Conservation (phyloP, 2,329 filamentous ascomycete species). For the Daldinia sp. region DNA sequence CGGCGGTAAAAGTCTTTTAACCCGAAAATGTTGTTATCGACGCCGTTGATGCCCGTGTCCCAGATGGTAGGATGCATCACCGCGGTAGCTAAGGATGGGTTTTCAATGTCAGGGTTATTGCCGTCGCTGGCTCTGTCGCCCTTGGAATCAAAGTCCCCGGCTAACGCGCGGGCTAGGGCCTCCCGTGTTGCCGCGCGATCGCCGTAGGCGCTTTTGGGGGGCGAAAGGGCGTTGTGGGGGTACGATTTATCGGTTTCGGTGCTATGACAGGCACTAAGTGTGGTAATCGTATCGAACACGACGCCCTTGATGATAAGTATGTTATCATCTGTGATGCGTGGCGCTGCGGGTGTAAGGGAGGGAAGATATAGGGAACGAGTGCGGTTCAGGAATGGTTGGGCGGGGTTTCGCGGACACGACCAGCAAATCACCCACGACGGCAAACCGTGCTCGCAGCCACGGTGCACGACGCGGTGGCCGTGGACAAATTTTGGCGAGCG, state of each 20-base stretch:
- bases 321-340: background rate
- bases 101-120: background rate
- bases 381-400: conserved; percentile 8
- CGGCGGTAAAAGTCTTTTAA: conserved; percentile 23
- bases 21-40: conserved; percentile 19
- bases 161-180: background rate
- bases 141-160: background rate
- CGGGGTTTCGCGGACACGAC: conserved; percentile 21
- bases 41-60: conserved; percentile 6
- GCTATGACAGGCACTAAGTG: conserved; percentile 17
- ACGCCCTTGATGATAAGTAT: conserved; percentile 8
- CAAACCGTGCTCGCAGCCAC: conserved; percentile 14
- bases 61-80: conserved; percentile 3
- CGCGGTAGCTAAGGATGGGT: background rate
- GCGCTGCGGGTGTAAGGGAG: background rate
- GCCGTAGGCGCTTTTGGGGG: conserved; percentile 15
- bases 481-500: conserved; percentile 9
- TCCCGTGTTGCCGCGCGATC: background rate
- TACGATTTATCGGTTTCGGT: conserved; percentile 16
- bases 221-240: background rate
- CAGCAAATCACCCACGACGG: conserved; percentile 26
- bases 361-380: background rate
- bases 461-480: conserved; percentile 13
- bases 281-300: conserved; percentile 10
- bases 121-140: background rate